These are phyloP conservation scores for Mentha longifolia DNA, from an alignment of 257 asterid species.

Conservation along the genomic window DNA sequence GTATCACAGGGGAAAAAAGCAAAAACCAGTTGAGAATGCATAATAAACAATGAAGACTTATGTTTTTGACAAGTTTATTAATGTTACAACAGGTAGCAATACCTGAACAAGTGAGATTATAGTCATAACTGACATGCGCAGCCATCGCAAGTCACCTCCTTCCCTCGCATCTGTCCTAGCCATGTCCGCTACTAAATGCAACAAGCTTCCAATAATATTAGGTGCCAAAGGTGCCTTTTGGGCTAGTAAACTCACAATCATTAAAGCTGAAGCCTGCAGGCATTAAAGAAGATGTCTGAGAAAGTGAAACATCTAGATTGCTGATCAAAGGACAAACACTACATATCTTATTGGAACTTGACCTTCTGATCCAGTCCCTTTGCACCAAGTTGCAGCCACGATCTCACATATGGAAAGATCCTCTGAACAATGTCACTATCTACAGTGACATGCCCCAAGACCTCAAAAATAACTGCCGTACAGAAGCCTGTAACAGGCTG, in stretches of 20 bases:
- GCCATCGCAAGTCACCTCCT: slow-evolving; percentile 64
- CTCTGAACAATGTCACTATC: slow-evolving; percentile 65
- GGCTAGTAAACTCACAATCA: slow-evolving; percentile 82
- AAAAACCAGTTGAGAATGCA: slow-evolving; percentile 2
- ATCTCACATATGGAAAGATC: slow-evolving; percentile 69
- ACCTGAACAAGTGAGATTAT: slow-evolving; percentile 88
- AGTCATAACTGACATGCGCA: slow-evolving; percentile 79
- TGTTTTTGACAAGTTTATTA: slow-evolving; percentile 14
- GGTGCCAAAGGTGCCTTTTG: slow-evolving; percentile 71
- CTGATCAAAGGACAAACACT: neutral
- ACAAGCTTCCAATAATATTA: slow-evolving; percentile 62
- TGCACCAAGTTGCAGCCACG: slow-evolving; percentile 63
- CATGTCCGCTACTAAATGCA: slow-evolving; percentile 63
- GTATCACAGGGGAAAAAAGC: neutral
- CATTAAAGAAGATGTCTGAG: slow-evolving; percentile 32
- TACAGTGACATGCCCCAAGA: slow-evolving; percentile 60
- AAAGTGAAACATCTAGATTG: slow-evolving; percentile 4
- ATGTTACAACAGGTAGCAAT: slow-evolving; percentile 24
- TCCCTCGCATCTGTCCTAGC: slow-evolving; percentile 64
- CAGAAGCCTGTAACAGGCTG: slow-evolving; percentile 69
- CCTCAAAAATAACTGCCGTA: slow-evolving; percentile 81
- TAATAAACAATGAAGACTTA: slow-evolving; percentile 9
- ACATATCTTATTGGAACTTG: slow-evolving; percentile 17
- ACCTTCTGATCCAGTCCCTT: slow-evolving; percentile 78
- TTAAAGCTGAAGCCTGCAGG: slow-evolving; percentile 82